phyloP scores from a whole-genome alignment of 768 basidiomycete genomes.

The Amanita rubescens region DNA sequence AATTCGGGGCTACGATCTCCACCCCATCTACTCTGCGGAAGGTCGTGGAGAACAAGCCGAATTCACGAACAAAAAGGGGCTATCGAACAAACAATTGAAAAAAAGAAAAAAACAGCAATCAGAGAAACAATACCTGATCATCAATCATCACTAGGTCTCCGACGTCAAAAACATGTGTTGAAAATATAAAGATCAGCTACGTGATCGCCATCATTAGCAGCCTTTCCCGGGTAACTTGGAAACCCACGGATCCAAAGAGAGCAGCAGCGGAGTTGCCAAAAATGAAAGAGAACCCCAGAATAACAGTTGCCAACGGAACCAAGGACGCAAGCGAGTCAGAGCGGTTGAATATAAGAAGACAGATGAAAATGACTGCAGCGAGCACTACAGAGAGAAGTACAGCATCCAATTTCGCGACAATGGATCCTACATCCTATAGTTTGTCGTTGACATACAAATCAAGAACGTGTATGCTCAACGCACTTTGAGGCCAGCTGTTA shows the following conservation, averaged over 20 bases:
- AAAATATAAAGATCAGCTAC: slow-evolving; percentile 79
- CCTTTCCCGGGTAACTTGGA: neutral
- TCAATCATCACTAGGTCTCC: slow-evolving; percentile 82
- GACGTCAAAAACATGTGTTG: slow-evolving; percentile 80
- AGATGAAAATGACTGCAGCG: slow-evolving; percentile 56
- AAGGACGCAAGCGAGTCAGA: slow-evolving; percentile 60
- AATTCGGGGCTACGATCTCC: slow-evolving; percentile 73
- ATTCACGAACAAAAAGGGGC: slow-evolving; percentile 59
- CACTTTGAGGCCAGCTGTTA: slow-evolving; percentile 66
- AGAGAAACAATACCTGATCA: slow-evolving; percentile 37
- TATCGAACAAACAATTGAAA: slow-evolving; percentile 6
- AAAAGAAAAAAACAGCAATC: neutral
- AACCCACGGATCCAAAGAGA: slow-evolving; percentile 65
- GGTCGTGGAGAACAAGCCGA: slow-evolving; percentile 72
- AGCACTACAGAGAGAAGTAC: slow-evolving; percentile 57
- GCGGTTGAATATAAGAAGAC: slow-evolving; percentile 68
- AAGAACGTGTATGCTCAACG: slow-evolving; percentile 8
- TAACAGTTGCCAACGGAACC: slow-evolving; percentile 72
- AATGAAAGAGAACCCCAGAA: slow-evolving; percentile 80
- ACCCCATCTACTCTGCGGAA: slow-evolving; percentile 79
- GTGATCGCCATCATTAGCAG: neutral
- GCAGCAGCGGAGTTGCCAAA: slow-evolving; percentile 78
- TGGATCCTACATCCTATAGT: slow-evolving; percentile 57
- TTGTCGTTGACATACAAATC: neutral
- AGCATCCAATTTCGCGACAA: slow-evolving; percentile 71